phyloP scores from a whole-genome alignment of 306 rosid species.

The Senna tora region DNA sequence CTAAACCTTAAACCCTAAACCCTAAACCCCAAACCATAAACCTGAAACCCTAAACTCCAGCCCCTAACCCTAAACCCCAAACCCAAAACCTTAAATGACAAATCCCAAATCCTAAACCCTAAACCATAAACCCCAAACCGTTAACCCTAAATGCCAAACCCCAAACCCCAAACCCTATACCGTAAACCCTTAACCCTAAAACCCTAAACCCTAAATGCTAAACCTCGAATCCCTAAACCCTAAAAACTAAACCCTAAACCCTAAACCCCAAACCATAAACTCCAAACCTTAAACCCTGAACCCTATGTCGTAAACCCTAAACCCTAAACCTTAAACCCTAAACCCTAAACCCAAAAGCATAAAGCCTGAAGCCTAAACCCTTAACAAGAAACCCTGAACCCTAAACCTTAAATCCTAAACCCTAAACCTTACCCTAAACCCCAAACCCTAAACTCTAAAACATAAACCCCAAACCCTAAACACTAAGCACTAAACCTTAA shows the following conservation, averaged over 20 bases:
- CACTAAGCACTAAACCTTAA: slow-evolving; percentile 32
- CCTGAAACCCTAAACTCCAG: slow-evolving; percentile 33
- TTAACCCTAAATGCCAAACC: too few relatives aligned
- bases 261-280: slow-evolving; percentile 24
- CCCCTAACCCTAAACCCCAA: slow-evolving; percentile 36
- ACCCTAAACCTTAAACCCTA: too few relatives aligned
- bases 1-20: slow-evolving; percentile 24
- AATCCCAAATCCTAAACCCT: too few relatives aligned
- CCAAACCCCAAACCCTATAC: too few relatives aligned
- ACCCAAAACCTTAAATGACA: too few relatives aligned
- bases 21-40: slow-evolving; percentile 29
- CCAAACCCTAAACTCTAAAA: slow-evolving; percentile 22
- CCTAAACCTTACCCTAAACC: too few relatives aligned
- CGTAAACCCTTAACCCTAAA: too few relatives aligned
- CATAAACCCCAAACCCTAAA: slow-evolving; percentile 38
- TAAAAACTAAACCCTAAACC: slow-evolving; percentile 30
- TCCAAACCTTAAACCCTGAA: slow-evolving; percentile 16
- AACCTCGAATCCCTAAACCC: slow-evolving; percentile 36
- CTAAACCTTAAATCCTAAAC: too few relatives aligned
- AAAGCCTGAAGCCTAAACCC: slow-evolving; percentile 14
- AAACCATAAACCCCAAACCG: too few relatives aligned
- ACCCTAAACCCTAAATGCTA: too few relatives aligned
- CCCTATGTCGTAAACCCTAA: too few relatives aligned
- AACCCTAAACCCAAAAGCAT: too few relatives aligned
- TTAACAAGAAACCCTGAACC: slow-evolving; percentile 21